phyloP scores from a whole-genome alignment of 352 stramenopile genomes.

The Phytophthora constricta region DNA sequence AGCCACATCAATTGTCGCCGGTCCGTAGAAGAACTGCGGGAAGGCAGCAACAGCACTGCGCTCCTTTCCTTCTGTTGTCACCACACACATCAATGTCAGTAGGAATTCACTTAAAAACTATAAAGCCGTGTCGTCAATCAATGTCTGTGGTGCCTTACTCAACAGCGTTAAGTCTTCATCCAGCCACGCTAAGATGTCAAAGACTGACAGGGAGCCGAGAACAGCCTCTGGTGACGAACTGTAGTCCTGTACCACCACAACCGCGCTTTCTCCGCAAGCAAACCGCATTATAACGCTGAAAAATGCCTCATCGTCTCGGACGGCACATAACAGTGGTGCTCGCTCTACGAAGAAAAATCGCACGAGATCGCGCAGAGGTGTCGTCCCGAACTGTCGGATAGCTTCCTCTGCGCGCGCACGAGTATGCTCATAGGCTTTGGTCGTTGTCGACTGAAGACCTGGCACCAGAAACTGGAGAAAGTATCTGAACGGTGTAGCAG shows the following conservation, averaged over 20 bases:
- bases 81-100: slow-evolving; percentile 4
- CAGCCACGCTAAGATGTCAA: slow-evolving; percentile 63
- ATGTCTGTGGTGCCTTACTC: slow-evolving; percentile 44
- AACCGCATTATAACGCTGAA: slow-evolving; percentile 67
- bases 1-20: slow-evolving; percentile 31
- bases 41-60: slow-evolving; percentile 48
- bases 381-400: slow-evolving; percentile 39
- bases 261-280: slow-evolving; percentile 45
- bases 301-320: slow-evolving; percentile 55
- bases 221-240: slow-evolving; percentile 28
- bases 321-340: slow-evolving; percentile 35
- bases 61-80: slow-evolving; percentile 40
- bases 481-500: slow-evolving; percentile 26
- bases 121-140: not conserved
- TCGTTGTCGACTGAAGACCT: slow-evolving; percentile 15
- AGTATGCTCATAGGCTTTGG: slow-evolving; percentile 46
- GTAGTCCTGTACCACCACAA: slow-evolving; percentile 49
- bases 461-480: slow-evolving; percentile 42
- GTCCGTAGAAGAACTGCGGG: slow-evolving; percentile 54
- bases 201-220: slow-evolving; percentile 48
- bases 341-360: slow-evolving; percentile 33
- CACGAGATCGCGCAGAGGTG: slow-evolving; percentile 43
- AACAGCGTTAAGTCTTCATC: slow-evolving; percentile 62
- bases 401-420: slow-evolving; percentile 47
- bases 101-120: not conserved